Conservation (phyloP, 225 moss, liverwort and hornwort species). For the Polytrichum commune region DNA sequence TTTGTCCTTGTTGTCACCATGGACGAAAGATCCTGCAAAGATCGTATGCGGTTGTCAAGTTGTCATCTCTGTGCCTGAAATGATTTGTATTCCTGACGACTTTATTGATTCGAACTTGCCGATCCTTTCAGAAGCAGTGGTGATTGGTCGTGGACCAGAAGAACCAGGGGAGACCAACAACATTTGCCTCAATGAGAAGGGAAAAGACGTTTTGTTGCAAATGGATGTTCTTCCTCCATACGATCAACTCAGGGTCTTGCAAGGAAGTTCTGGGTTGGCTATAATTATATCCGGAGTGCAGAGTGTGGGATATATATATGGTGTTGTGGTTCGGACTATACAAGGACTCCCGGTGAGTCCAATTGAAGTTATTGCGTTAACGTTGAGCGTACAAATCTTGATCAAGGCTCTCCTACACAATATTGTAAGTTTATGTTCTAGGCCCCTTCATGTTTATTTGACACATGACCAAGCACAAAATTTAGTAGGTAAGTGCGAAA, state of each 20-base stretch:
- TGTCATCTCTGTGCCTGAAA: not conserved
- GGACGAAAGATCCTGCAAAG: not conserved
- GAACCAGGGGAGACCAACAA: not conserved
- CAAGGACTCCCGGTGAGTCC: no score
- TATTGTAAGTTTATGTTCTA: no score
- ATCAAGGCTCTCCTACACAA: no score
- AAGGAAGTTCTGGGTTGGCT: not conserved
- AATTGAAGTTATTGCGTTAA: no score
- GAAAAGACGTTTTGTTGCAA: not conserved
- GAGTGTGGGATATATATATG: not conserved
- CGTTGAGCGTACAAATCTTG: no score
- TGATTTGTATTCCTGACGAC: not conserved
- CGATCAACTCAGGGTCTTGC: not conserved
- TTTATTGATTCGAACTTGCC: not conserved
- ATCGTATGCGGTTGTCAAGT: not conserved
- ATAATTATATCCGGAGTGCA: not conserved
- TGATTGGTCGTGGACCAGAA: not conserved
- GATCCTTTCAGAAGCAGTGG: not conserved
- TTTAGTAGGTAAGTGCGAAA: no score
- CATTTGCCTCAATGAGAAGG: accelerated
- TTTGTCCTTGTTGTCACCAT: not conserved
- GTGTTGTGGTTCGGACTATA: no score
- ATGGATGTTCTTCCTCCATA: no score
- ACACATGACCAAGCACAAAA: no score
- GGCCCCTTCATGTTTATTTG: no score